A percentile compares a stretch with the other conserved stretches of the same genome.
phyloP scores from a whole-genome alignment of 371 early-diverging fungal genomes.

The Batkoa obscura region DNA sequence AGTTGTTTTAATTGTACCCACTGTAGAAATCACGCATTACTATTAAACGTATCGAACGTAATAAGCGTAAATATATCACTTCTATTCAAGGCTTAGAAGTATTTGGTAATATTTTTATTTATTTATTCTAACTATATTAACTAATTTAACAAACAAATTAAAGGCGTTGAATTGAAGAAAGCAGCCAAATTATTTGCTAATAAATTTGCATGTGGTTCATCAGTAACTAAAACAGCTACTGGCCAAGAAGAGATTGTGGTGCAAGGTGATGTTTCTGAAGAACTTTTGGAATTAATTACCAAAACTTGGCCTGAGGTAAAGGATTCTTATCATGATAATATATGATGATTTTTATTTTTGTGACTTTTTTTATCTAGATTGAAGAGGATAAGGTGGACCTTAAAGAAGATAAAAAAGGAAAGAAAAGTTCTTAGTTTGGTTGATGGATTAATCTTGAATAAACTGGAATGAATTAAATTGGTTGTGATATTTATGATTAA shows the following conservation, averaged over 20 bases:
- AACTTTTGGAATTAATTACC: constrained; percentile 42
- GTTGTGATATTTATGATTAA: too few relatives aligned
- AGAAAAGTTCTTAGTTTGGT: too few relatives aligned
- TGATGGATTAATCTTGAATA: too few relatives aligned
- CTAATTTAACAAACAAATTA: too few relatives aligned
- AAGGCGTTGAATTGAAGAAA: constrained; percentile 84
- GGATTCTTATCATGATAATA: neutral
- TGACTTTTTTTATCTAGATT: constrained; percentile 16
- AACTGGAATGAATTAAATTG: too few relatives aligned
- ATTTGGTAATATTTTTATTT: constrained; percentile 29
- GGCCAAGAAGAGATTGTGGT: constrained; percentile 85
- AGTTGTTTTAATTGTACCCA: too few relatives aligned
- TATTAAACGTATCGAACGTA: constrained; percentile 70
- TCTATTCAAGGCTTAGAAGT: constrained; percentile 56
- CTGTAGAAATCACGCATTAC: constrained; percentile 16
- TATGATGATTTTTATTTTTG: neutral
- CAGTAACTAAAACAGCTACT: constrained; percentile 77
- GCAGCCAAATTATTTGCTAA: constrained; percentile 84
- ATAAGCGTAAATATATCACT: constrained; percentile 74
- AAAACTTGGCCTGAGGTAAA: constrained; percentile 35
- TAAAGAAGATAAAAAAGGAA: constrained; percentile 42
- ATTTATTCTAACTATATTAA: neutral
- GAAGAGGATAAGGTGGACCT: constrained; percentile 43
- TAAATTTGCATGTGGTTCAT: constrained; percentile 79
- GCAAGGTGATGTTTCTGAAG: constrained; percentile 77